A percentile compares a stretch with the other conserved stretches of the same genome.
Evolutionary conservation across 768 basidiomycete genomes (phyloP).

Genomic region (Tylopilus sp.): DNA sequence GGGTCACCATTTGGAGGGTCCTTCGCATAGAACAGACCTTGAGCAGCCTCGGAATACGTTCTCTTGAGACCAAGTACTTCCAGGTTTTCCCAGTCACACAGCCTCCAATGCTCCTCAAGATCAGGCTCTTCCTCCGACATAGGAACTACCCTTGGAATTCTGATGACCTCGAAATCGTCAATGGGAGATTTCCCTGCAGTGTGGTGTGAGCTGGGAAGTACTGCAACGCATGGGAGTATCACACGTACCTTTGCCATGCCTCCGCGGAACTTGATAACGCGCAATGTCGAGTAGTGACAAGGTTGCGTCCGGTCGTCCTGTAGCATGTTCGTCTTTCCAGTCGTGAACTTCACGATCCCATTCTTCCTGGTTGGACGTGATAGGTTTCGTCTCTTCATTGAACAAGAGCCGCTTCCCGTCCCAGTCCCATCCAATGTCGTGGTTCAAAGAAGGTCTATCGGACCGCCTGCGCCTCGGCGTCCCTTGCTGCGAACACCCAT

Average conservation of each 20-base stretch:
- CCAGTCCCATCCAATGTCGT: conserved; percentile 26
- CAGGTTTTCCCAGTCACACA: conserved; percentile 23
- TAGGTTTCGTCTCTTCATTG: background rate
- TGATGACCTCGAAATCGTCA: conserved; percentile 24
- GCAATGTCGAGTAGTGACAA: conserved; percentile 12
- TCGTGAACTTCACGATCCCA: background rate
- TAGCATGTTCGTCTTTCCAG: background rate
- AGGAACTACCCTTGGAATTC: conserved; percentile 17
- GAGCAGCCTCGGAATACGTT: conserved; percentile 26
- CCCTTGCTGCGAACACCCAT: conserved; percentile 4
- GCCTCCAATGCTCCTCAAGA: conserved; percentile 2
- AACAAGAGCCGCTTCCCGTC: conserved; percentile 15
- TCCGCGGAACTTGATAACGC: conserved; percentile 1
- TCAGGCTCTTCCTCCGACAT: conserved; percentile 10
- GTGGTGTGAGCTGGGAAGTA: background rate
- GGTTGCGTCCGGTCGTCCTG: background rate
- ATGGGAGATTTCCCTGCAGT: conserved; percentile 10
- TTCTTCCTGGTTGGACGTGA: background rate
- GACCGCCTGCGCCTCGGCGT: conserved; percentile 12
- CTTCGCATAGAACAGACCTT: conserved; percentile 1
- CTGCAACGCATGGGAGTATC: background rate
- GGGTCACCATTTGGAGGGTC: background rate
- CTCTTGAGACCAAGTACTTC: conserved; percentile 12
- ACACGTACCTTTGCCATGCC: conserved; percentile 12
- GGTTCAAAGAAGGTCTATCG: conserved; percentile 9